These are phyloP conservation scores for Penicillium egyptiacum DNA, from an alignment of 495 filamentous ascomycete species.

Conservation along the genomic window DNA sequence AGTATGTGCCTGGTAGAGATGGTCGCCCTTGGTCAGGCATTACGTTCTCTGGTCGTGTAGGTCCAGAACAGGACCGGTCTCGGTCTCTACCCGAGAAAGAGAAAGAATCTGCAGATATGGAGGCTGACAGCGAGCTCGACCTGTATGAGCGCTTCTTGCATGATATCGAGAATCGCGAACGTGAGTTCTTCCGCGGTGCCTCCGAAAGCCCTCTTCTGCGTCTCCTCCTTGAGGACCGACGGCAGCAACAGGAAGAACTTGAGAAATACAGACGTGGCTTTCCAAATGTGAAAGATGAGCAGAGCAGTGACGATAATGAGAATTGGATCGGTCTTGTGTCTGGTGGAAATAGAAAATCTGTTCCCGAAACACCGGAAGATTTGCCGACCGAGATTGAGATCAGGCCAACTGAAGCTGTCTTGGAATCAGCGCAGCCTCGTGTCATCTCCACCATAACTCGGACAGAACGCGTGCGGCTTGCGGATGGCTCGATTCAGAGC, in stretches of 20 bases:
- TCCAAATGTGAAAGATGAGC: conserved; percentile 9
- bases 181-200: conserved; percentile 27
- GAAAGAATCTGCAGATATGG: conserved; percentile 12
- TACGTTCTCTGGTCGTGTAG: conserved; percentile 18
- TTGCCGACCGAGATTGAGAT: conserved; percentile 4
- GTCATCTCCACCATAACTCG: conserved; percentile 59
- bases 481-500: conserved; percentile 63
- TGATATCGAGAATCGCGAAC: conserved; percentile 38
- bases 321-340: conserved; percentile 37
- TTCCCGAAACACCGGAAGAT: conserved; percentile 23
- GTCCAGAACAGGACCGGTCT: conserved; percentile 6
- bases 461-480: conserved; percentile 52
- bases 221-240: conserved; percentile 36
- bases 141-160: conserved; percentile 48
- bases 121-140: conserved; percentile 42
- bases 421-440: conserved; percentile 19
- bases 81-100: conserved; percentile 10
- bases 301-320: conserved; percentile 27
- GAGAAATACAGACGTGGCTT: neutral
- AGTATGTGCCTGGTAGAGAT: conserved; percentile 26
- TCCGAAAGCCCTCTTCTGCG: conserved; percentile 38
- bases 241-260: conserved; percentile 19
- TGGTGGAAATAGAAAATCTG: conserved; percentile 33
- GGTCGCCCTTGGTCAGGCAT: conserved; percentile 30
- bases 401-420: conserved; percentile 6